A percentile compares a stretch with the other conserved stretches of the same genome.
Evolutionary conservation across 352 stramenopile genomes (phyloP).

Genomic region (Halophytophthora batemanensis): DNA sequence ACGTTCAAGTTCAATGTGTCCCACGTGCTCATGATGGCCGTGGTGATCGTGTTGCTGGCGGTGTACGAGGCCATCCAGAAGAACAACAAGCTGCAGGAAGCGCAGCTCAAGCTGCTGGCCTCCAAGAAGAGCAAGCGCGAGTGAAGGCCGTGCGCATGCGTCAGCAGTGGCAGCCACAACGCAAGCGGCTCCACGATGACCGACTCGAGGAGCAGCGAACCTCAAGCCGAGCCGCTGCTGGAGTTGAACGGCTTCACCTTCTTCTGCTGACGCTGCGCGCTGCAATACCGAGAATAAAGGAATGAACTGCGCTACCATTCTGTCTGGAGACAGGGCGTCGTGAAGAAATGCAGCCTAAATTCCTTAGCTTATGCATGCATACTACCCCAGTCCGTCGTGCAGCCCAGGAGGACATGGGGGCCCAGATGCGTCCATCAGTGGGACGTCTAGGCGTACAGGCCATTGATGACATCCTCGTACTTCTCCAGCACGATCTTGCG

Average conservation of each 20-base stretch:
- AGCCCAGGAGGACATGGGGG: too few species aligned
- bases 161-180: neutral
- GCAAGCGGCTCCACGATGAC: neutral
- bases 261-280: too few species aligned
- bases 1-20: constrained; percentile 79
- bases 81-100: constrained; percentile 68
- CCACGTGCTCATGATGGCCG: constrained; percentile 78
- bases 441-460: constrained; percentile 73
- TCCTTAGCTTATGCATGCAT: too few species aligned
- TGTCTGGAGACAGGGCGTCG: neutral
- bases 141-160: constrained; percentile 6
- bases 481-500: constrained; percentile 91
- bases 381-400: too few species aligned
- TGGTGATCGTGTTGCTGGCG: constrained; percentile 73
- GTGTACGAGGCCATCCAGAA: constrained; percentile 75
- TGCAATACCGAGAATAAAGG: too few species aligned
- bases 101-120: constrained; percentile 52
- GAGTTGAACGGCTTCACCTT: too few species aligned
- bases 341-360: constrained; percentile 1
- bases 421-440: too few species aligned
- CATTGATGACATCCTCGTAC: constrained; percentile 87
- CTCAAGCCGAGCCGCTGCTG: too few species aligned
- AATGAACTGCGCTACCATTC: neutral
- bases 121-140: constrained; percentile 48
- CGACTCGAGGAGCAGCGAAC: too few species aligned